Evolutionary conservation across 305 asterid species (phyloP).

Genomic region (Nicotiana rustica): DNA sequence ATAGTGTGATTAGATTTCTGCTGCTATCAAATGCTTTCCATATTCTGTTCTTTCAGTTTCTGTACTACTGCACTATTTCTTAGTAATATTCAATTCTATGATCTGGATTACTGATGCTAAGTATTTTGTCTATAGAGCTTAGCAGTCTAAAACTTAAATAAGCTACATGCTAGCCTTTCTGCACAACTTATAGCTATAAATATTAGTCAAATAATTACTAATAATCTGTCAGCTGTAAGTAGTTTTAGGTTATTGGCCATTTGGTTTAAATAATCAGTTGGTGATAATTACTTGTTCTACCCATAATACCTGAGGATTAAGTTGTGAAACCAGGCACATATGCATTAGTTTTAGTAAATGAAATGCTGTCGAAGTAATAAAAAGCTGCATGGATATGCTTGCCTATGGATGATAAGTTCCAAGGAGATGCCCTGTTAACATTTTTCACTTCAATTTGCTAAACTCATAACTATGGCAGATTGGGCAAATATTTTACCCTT

Average conservation of each 20-base stretch:
- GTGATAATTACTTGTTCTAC: neutral
- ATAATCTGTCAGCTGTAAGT: constrained; percentile 9
- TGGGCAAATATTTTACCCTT: constrained; percentile 80
- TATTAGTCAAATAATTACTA: constrained; percentile 5
- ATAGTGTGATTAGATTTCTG: neutral
- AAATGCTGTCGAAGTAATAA: neutral
- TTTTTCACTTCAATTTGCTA: constrained; percentile 27
- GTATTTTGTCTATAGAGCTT: neutral
- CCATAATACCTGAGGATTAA: neutral
- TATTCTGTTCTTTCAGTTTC: constrained; percentile 22
- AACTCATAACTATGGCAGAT: constrained; percentile 57
- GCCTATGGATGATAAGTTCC: neutral
- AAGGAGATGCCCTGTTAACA: constrained; percentile 1
- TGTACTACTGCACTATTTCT: neutral
- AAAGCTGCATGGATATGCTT: neutral
- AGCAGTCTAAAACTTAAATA: neutral
- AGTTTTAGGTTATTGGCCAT: neutral
- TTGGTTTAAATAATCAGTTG: neutral
- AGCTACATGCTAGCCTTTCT: constrained; percentile 13
- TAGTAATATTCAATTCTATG: neutral
- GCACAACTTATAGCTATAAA: neutral
- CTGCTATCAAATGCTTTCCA: constrained; percentile 27
- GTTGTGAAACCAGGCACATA: neutral
- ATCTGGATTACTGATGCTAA: constrained; percentile 22
- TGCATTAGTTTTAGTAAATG: constrained; percentile 23